Evolutionary conservation across 2,329 filamentous ascomycete species (phyloP).

Genomic region (Colletotrichum acutatum): DNA sequence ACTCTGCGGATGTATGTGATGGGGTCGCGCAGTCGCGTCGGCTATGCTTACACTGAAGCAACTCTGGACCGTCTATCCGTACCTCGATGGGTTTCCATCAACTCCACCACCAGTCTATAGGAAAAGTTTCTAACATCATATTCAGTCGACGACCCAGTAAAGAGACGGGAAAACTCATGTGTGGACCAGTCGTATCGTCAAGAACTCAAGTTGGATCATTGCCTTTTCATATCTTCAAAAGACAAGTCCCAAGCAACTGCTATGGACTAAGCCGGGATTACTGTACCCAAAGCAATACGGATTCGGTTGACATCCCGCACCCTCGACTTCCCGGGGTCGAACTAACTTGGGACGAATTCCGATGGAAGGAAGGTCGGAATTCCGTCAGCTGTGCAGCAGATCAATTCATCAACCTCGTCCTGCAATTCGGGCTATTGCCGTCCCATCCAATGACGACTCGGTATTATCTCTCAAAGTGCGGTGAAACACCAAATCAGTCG

Average conservation of each 20-base stretch:
- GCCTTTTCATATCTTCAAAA: background rate
- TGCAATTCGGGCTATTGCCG: background rate
- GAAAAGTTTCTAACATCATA: no score
- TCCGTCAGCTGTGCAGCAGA: background rate
- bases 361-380: background rate
- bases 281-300: background rate
- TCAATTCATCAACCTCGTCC: background rate
- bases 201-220: no score
- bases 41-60: no score
- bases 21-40: no score
- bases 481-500: conserved; percentile 25
- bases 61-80: background rate
- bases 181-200: no score
- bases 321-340: background rate
- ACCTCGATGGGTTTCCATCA: background rate
- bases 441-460: conserved; percentile 2
- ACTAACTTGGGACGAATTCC: conserved; percentile 8
- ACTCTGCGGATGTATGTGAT: no score
- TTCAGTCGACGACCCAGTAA: background rate
- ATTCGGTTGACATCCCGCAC: conserved; percentile 16
- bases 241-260: background rate
- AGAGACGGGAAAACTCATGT: background rate
- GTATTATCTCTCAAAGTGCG: background rate
- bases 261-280: background rate
- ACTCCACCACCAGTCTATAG: no score